Evolutionary conservation across 805 yeast genomes (phyloP), one percentile per base, ranked within the genome.

Genomic region (Saccharomycopsis oosterbeekiorum): DNA sequence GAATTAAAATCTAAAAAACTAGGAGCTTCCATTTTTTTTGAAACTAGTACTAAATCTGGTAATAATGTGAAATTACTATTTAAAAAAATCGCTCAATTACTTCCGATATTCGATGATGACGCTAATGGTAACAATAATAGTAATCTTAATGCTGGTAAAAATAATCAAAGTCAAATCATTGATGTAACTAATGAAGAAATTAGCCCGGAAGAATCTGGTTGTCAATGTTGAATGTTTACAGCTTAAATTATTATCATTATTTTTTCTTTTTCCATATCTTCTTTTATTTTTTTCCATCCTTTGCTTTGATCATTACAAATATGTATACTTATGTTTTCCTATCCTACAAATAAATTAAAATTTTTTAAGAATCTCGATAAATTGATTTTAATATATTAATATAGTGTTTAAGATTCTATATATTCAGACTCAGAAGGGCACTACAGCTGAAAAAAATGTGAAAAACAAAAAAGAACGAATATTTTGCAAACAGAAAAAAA

Each of bases 1-100:
- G 94, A 90, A 71, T 79, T 79, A 62, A 81, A 88, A 67, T 86
- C 93, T 37, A 80, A 84, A 66, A 79, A 79, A 58, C 77, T 89
- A 60, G 89, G 86, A 10, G 92, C 93, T 55, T 83, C 84, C 70
- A 83, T 88, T 64, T 89, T 86, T 71, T 85, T 93, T 71, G 99
- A 94, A 71, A 93, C 98, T 1, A 87, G 96, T 63, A 93, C 98
- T 11, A 93, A 92, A 75, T 91, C 91, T 55, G 97, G 97, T 39
- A 88, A 92, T 72, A 94, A 94, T 68, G 97, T 94, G 60, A 93
- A 93, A 75, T 81, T 84, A 60, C 76, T 94, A 65, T 93, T 94
- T 76, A 89, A 91, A 70, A 88, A 87, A 70, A 88, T 93, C 65
- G 99, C 98, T 14, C 88, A 88, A 70, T 83, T 89, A 62, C 79